Evolutionary conservation across 805 yeast genomes (phyloP).

Genomic region (Priceomyces carsonii): DNA sequence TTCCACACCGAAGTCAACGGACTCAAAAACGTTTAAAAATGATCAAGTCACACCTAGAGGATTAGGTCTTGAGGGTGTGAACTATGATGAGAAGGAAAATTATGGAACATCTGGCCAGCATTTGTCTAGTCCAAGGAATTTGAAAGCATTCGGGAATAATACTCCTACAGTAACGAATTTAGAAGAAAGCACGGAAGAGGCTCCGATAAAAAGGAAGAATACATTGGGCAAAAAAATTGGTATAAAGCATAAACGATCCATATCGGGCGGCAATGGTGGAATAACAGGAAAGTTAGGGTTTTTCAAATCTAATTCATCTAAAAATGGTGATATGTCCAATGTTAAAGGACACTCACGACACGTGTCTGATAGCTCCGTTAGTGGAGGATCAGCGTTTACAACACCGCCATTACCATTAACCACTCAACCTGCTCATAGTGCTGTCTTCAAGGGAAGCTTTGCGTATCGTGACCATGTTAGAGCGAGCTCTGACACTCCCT

Average conservation of each 20-base stretch:
- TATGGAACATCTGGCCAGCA: constrained; percentile 2
- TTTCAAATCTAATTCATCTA: constrained; percentile 24
- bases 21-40: constrained; percentile 4
- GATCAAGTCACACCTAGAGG: constrained; percentile 31
- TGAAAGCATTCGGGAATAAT: constrained; percentile 10
- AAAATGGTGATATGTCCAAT: constrained; percentile 10
- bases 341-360: constrained; percentile 35
- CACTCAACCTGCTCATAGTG: constrained; percentile 17
- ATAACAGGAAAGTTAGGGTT: constrained; percentile 30
- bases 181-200: constrained; percentile 22
- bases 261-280: constrained; percentile 35
- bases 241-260: constrained; percentile 42
- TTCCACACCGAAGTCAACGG: constrained; percentile 15
- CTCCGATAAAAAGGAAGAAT: constrained; percentile 22
- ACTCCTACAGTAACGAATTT: constrained; percentile 39
- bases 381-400: constrained; percentile 30
- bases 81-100: constrained; percentile 16
- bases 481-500: constrained; percentile 46
- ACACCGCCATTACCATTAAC: constrained; percentile 47
- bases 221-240: constrained; percentile 29
- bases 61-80: constrained; percentile 40
- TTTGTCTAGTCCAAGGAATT: constrained; percentile 6
- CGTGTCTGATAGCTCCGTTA: constrained; percentile 40
- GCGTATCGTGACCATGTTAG: constrained; percentile 34
- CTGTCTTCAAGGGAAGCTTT: constrained; percentile 6